Evolutionary conservation across 2,329 filamentous ascomycete genomes (phyloP), one percentile per base, ranked within the genome.

Genomic region (Waltergamsia citrina): DNA sequence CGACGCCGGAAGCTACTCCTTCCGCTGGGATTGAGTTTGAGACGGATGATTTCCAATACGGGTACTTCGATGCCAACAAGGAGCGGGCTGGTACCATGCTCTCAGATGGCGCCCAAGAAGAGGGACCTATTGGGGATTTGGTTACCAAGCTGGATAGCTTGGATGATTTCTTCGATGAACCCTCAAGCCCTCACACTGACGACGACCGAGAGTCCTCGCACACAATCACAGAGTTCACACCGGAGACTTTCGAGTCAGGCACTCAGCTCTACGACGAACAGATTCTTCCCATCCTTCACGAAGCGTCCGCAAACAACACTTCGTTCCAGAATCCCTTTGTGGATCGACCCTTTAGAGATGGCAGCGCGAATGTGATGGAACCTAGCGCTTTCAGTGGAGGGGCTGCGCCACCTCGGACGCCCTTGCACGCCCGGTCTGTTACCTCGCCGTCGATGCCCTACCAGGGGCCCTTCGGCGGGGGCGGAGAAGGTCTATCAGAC

Each of bases 1-100:
- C 63, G 9, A 50, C 64, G 21, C 62, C 70, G 7, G 74, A 83
- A 36, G 67, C 76, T 5, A 71, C 75, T 1, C 73, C 78, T 4
- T 92, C 86, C 1, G 82, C 86, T 2, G 88, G 94, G 29, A 79
- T 98, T 19, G 88, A 94, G 49, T 96, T 98, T 59, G 84, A 93
- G 45, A 73, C 78, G 3, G 93, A 98, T 41, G 88, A 96, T 40
- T 88, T 85, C 48, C 78, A 80, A 9, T 85, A 83, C 46, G 81
- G 82, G 8, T 87, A 88, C 53, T 88, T 88, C 60, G 74, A 78
- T 2, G 62, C 74, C 14, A 30, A 30, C 25, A 58, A 62, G 1
- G 81, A 88, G 43, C 76, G 87, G 34, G 85, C 86, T 2, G 85
- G 86, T 35, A 95, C 88, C 1, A 94, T 95, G 84, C 76, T 93